A percentile compares a stretch with the other conserved stretches of the same genome.
Evolutionary conservation across 805 yeast genomes (phyloP).

Genomic region (Monosporozyma aerobia): DNA sequence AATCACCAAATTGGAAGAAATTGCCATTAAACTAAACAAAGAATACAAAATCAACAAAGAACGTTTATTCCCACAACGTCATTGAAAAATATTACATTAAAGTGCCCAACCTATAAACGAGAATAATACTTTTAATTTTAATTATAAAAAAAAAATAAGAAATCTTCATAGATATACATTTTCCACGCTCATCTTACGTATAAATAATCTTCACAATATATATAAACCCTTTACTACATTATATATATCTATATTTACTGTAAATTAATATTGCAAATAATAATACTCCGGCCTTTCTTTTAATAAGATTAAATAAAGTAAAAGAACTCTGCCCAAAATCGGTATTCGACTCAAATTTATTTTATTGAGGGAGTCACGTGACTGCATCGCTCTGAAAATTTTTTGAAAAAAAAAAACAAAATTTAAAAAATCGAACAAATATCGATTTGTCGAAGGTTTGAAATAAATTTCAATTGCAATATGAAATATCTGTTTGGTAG

Average conservation of each 20-base stretch:
- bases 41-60: constrained; percentile 28
- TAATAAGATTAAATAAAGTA: no score
- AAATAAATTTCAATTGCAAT: background rate
- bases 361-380: background rate
- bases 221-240: background rate
- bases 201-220: background rate
- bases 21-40: constrained; percentile 63
- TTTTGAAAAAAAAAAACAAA: background rate
- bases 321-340: background rate
- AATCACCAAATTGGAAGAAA: constrained; percentile 74
- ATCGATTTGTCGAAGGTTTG: background rate
- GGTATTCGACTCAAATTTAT: background rate
- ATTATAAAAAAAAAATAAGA: background rate
- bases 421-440: background rate
- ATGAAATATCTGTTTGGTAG: background rate
- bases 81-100: background rate
- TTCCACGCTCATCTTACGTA: background rate
- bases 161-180: background rate
- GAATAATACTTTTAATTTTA: background rate
- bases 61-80: constrained; percentile 17
- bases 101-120: background rate
- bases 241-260: background rate
- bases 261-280: background rate
- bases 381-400: background rate
- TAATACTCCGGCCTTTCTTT: background rate